phyloP scores from a whole-genome alignment of 2,329 filamentous ascomycete genomes.

The Blastomyces silverae region DNA sequence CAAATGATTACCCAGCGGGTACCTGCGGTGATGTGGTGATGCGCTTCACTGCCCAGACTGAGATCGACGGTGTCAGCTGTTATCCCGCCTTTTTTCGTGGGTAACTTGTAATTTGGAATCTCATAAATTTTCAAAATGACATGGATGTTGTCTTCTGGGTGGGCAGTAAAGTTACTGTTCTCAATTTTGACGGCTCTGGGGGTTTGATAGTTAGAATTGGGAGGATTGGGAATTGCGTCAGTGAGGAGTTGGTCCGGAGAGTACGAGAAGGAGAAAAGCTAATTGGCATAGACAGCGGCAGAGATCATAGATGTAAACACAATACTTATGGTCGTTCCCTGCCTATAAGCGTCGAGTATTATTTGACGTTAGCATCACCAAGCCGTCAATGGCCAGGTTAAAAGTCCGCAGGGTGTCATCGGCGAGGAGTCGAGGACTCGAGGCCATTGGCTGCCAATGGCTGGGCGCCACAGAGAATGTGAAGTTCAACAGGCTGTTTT shows the following conservation, averaged over 20 bases:
- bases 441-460: not conserved
- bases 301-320: not conserved
- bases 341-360: not conserved
- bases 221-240: not conserved
- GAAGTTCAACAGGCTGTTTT: not conserved
- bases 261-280: not conserved
- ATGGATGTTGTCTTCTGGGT: not conserved
- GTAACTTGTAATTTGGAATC: not conserved
- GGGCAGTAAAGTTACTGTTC: not conserved
- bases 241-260: not conserved
- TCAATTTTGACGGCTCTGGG: not conserved
- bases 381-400: not conserved
- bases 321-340: not conserved
- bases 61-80: not conserved
- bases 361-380: constrained; percentile 4
- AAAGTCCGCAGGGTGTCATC: not conserved
- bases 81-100: not conserved
- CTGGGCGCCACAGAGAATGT: not conserved
- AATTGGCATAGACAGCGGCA: not conserved
- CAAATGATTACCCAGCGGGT: not conserved
- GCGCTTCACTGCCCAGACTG: not conserved
- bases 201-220: not conserved
- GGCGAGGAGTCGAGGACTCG: not conserved
- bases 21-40: not conserved
- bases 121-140: not conserved